Base-by-base conservation (phyloP, 179 eudicot species). In the Corrigiola litoralis region DNA sequence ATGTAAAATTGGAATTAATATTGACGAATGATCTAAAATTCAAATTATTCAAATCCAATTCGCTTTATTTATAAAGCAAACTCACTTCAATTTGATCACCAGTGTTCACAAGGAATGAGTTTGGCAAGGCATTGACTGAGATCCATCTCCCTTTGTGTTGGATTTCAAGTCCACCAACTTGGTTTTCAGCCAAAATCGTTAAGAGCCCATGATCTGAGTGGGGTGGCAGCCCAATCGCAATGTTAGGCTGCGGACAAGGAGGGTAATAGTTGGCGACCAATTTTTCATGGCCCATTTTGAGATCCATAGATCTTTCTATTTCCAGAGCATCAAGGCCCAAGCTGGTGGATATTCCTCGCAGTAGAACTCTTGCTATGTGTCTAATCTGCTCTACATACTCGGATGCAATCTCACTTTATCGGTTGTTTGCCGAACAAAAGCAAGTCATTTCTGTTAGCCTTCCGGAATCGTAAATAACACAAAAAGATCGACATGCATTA, bases 81-180 rank as follows among this genome's bases (percentile, higher is more conserved):
- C 25, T 21, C 66, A 86, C 92, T 85, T 84, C 85, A 17, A 86
- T 75, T 34, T 86, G 92, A 68, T 86, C 92, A 4, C 65, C 81
- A 0, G 66, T 67, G 63, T 84, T 80, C 8, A 81, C 87, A 23
- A 86, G 32, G 52, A 84, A 76, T 29, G 85, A 78, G 71, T 82
- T 72, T 0, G 85, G 81, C n/a, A 46, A 67, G 31, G 83, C 38
- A 17, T 72, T 66, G 20, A 76, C 87, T 17, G 64, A 41, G 37
- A 86, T 12, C 92, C 92, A 86, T 9, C 78, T 72, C 0, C 82
- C 85, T 0, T 80, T 37, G 58, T 77, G 82, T 17, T 72, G 71
- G 16, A 82, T 16, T 50, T 86, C 80, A 1, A 86, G 68, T 28
- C 89, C 92, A 1, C 70, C 81, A 1, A 78, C 64, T 16, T 42